Percentiles rank a stretch among this genome's conserved stretches.
phyloP scores from a whole-genome alignment of 192 early-diverging fungal species.

The Rhizophlyctis rosea region DNA sequence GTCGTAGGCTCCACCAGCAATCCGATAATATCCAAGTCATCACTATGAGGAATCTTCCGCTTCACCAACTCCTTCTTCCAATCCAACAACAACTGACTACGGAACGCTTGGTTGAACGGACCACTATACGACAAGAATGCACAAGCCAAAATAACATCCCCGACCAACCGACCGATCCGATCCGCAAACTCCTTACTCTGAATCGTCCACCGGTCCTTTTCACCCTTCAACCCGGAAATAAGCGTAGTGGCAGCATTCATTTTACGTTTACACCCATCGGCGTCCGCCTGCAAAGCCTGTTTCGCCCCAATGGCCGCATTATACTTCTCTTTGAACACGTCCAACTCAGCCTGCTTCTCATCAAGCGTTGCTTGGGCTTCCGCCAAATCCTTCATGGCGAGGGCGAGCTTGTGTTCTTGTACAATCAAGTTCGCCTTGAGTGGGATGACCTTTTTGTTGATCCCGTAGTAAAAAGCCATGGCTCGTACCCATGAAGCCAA shows the following conservation, averaged over 20 bases:
- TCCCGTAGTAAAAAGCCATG: constrained; percentile 58
- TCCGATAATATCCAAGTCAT: constrained; percentile 58
- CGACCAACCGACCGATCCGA: constrained; percentile 57
- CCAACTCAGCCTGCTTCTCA: constrained; percentile 65
- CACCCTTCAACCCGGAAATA: constrained; percentile 59
- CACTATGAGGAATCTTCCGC: constrained; percentile 59
- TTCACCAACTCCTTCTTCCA: constrained; percentile 59
- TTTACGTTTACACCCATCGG: constrained; percentile 61
- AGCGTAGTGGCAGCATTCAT: constrained; percentile 62
- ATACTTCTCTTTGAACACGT: constrained; percentile 62
- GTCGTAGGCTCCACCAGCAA: constrained; percentile 60
- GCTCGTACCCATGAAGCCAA: constrained; percentile 59
- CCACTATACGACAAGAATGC: constrained; percentile 63
- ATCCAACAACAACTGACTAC: constrained; percentile 43
- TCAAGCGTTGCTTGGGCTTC: constrained; percentile 56
- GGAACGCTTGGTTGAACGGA: constrained; percentile 62
- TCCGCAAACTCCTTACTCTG: constrained; percentile 65
- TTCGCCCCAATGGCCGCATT: constrained; percentile 56
- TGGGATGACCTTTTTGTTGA: constrained; percentile 68
- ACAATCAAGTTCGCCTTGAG: constrained; percentile 65
- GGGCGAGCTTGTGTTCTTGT: constrained; percentile 54
- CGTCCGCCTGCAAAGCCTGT: constrained; percentile 60
- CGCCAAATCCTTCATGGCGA: constrained; percentile 58
- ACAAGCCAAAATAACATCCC: constrained; percentile 57
- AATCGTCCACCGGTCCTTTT: constrained; percentile 66